A percentile compares a stretch with the other conserved stretches of the same genome.
Evolutionary conservation across 2,329 filamentous ascomycete species (phyloP).

Genomic region (Neofusicoccum parvum): DNA sequence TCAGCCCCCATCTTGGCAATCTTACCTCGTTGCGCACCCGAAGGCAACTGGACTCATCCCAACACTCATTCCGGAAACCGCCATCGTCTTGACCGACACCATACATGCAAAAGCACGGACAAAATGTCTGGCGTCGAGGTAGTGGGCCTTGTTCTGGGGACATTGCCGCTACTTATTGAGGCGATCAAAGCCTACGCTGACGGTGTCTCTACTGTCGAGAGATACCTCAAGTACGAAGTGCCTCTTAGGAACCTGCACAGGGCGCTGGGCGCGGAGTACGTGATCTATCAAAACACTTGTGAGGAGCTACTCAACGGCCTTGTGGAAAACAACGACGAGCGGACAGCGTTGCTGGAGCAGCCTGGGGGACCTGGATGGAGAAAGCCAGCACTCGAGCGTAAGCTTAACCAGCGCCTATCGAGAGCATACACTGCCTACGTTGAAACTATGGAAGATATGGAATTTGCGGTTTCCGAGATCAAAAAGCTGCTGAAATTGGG

Average conservation of each 20-base stretch:
- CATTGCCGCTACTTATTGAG: conserved; percentile 34
- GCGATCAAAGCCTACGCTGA: conserved; percentile 36
- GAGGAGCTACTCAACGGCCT: conserved; percentile 29
- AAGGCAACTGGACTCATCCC: no score
- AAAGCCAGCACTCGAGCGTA: conserved; percentile 18
- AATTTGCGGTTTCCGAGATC: not conserved
- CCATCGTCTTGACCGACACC: no score
- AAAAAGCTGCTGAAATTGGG: not conserved
- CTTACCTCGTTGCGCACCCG: no score
- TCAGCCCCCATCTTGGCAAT: no score
- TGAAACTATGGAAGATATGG: not conserved
- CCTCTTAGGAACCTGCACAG: conserved; percentile 29
- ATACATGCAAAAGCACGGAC: no score
- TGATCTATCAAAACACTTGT: conserved; percentile 34
- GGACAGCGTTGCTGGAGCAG: conserved; percentile 28
- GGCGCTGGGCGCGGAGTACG: conserved; percentile 29
- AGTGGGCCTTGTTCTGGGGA: conserved; percentile 31
- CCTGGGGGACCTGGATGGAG: conserved; percentile 30
- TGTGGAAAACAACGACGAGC: conserved; percentile 26
- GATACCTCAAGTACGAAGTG: conserved; percentile 29
- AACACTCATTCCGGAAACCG: no score
- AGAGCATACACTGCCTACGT: not conserved
- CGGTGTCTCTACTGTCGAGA: conserved; percentile 33
- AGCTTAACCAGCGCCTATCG: not conserved
- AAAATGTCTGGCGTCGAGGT: conserved; percentile 31